Evolutionary conservation across 2,329 filamentous ascomycete genomes (phyloP).

Genomic region (Penicillium sp.): DNA sequence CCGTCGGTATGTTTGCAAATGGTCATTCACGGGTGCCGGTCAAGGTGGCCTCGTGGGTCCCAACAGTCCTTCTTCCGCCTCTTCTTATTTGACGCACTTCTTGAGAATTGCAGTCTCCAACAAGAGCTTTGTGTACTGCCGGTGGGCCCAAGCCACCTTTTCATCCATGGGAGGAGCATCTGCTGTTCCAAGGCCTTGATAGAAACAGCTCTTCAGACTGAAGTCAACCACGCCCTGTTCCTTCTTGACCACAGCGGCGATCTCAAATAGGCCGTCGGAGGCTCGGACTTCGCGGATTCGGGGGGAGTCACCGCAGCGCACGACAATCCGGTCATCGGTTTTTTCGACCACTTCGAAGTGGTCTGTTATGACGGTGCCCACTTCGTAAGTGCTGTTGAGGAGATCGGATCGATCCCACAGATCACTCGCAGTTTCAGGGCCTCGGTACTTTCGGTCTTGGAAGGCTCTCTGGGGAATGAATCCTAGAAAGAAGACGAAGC

Average conservation of each 20-base stretch:
- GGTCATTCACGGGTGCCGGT: background rate
- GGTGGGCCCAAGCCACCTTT: slow-evolving; percentile 53
- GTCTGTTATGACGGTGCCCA: slow-evolving; percentile 66
- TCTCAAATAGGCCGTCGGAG: slow-evolving; percentile 68
- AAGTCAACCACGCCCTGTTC: slow-evolving; percentile 63
- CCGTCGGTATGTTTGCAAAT: background rate
- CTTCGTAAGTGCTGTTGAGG: slow-evolving; percentile 57
- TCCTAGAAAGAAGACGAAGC: slow-evolving; percentile 15
- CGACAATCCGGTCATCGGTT: slow-evolving; percentile 59
- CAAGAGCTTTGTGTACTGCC: slow-evolving; percentile 58
- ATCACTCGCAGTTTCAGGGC: slow-evolving; percentile 57
- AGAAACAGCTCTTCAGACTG: slow-evolving; percentile 66
- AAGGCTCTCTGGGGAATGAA: slow-evolving; percentile 58
- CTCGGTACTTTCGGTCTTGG: slow-evolving; percentile 61
- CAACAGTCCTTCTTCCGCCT: background rate
- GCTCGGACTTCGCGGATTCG: slow-evolving; percentile 57
- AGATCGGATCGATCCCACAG: slow-evolving; percentile 64
- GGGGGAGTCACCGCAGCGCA: slow-evolving; percentile 68
- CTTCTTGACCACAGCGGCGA: slow-evolving; percentile 62
- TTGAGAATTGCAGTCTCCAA: slow-evolving; percentile 54
- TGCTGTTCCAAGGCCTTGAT: slow-evolving; percentile 52
- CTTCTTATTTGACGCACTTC: slow-evolving; percentile 15
- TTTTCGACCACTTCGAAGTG: slow-evolving; percentile 73
- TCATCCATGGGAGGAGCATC: slow-evolving; percentile 47
- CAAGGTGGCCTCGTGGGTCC: background rate